Evolutionary conservation across 2,329 filamentous ascomycete species (phyloP).

Genomic region (Colletotrichum navitas): DNA sequence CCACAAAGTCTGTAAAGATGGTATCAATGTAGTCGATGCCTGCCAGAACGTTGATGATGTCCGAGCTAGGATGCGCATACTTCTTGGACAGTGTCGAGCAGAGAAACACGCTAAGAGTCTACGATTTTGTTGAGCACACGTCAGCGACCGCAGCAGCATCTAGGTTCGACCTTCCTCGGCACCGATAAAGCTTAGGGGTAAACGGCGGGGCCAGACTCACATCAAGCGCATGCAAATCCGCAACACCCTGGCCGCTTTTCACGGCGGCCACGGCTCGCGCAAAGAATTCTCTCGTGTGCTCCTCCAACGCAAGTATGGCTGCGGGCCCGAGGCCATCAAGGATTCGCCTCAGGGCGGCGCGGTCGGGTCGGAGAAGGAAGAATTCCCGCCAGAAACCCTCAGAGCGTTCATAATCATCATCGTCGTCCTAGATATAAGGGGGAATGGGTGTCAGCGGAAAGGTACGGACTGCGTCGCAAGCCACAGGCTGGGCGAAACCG

Average conservation of each 20-base stretch:
- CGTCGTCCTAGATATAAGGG: conserved; percentile 60
- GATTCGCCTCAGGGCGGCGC: conserved; percentile 73
- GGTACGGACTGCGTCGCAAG: background rate
- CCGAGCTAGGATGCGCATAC: conserved; percentile 94
- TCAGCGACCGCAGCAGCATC: background rate
- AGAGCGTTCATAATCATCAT: conserved; percentile 76
- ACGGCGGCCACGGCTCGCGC: conserved; percentile 77
- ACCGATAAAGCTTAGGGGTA: background rate
- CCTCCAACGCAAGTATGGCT: conserved; percentile 81
- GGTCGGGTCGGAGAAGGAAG: conserved; percentile 89
- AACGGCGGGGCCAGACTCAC: conserved; percentile 63
- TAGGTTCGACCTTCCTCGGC: background rate
- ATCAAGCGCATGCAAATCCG: conserved; percentile 86
- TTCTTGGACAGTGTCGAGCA: conserved; percentile 85
- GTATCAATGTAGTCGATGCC: conserved; percentile 90
- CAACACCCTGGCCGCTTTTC: conserved; percentile 69
- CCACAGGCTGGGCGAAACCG: background rate
- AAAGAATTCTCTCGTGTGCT: conserved; percentile 85
- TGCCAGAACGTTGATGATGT: conserved; percentile 90
- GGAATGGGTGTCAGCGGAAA: conserved; percentile 3
- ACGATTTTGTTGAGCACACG: conserved; percentile 26
- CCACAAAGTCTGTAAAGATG: conserved; percentile 90
- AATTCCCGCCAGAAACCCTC: conserved; percentile 98
- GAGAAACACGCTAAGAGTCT: conserved; percentile 93
- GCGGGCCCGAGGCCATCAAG: conserved; percentile 79